phyloP scores from a whole-genome alignment of 495 filamentous ascomycete genomes.

The Evansstolkia leycettana region DNA sequence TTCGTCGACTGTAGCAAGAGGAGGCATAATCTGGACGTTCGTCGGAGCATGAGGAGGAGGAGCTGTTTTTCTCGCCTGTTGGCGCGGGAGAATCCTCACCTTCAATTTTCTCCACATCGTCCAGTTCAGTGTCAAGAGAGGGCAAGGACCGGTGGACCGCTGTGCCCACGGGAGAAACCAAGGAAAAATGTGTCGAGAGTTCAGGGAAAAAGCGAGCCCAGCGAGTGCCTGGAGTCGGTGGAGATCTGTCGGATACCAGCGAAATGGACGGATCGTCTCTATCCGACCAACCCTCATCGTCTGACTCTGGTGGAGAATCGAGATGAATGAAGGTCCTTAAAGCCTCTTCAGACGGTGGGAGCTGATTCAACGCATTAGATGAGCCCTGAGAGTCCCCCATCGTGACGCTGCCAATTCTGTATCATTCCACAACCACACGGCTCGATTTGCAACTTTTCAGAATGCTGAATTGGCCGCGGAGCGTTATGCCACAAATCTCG shows the following conservation, averaged over 20 bases:
- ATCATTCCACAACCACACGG: no score
- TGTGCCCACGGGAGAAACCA: slow-evolving; percentile 11
- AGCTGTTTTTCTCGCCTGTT: slow-evolving; percentile 1
- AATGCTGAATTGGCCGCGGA: no score
- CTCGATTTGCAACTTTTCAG: no score
- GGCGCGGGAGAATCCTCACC: neutral
- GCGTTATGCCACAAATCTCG: no score
- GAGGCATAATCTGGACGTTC: slow-evolving; percentile 16
- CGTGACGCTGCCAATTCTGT: no score
- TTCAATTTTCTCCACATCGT: neutral
- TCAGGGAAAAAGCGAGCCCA: no score
- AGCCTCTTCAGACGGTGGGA: slow-evolving; percentile 1
- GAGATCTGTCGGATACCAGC: slow-evolving; percentile 12
- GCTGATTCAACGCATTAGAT: neutral
- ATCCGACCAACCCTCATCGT: slow-evolving; percentile 6
- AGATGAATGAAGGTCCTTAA: slow-evolving; percentile 8
- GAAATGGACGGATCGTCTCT: slow-evolving; percentile 17
- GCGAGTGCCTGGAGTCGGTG: slow-evolving; percentile 7
- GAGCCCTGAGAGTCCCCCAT: no score
- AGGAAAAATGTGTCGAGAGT: slow-evolving; percentile 15
- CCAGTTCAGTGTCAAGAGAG: neutral
- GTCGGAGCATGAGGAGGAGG: slow-evolving; percentile 12
- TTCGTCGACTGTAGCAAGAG: slow-evolving; percentile 25
- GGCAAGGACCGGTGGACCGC: neutral
- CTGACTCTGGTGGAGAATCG: slow-evolving; percentile 2